Evolutionary conservation across 1,284 basidiomycete genomes (phyloP), one percentile per base, ranked within the genome.

Genomic region (Moniliophthora roreri): DNA sequence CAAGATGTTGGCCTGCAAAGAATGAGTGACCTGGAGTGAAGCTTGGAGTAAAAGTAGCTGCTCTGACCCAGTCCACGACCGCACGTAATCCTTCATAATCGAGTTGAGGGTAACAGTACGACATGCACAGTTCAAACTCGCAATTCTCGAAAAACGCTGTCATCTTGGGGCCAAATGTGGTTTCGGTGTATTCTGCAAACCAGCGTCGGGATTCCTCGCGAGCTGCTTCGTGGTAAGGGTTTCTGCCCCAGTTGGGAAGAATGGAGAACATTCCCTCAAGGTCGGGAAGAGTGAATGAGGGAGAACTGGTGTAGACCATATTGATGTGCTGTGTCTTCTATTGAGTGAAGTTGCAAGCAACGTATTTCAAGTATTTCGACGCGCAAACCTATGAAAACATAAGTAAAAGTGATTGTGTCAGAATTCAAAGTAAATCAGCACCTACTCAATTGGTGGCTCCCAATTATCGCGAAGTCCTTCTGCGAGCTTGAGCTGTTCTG

Each of bases 61-160:
- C 9, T 34, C 8, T 15, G 53, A 77, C 74, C 58, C 84, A 83
- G 66, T 87, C 85, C 60, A 81, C 83, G 41, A 73, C 76, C 0
- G 78, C 82, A 49, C 84, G 75, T 53, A 86, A 79, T 60, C 78
- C 71, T 52, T 84, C 80, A 55, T 74, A 72, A 20, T 74, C 78
- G 48, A 81, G 77, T 60, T 82, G 84, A 3, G 78, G 75, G 62
- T 83, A 87, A 4, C 74, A 78, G 62, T 79, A 79, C 8, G 84
- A 81, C 56, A 80, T 81, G 34, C 87, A 72, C 7, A 85, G 75
- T 58, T 83, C 82, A 61, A 80, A 84, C 51, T 74, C 77, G 1
- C 79, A 78, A 61, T 79, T 76, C 42, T 80, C 69, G 63, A 85
- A 85, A 66, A 80, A 79, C 32, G 76, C 75, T 38, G 76, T 79